These are phyloP conservation scores for Colletotrichum melonis DNA, from an alignment of 2,329 filamentous ascomycete species.

Conservation along the genomic window DNA sequence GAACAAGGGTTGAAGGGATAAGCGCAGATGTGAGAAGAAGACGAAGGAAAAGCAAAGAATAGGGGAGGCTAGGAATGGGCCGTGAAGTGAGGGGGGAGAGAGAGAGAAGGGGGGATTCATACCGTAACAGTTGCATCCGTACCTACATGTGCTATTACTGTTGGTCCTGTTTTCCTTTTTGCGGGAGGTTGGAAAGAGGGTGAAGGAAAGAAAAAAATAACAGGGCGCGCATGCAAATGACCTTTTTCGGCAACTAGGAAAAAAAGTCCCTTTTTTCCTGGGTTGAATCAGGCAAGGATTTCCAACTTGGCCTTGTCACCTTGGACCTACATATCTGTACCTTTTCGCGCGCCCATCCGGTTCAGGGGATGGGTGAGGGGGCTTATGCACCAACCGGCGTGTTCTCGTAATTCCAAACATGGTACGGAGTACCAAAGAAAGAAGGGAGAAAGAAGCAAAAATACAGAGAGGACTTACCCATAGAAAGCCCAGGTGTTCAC, in stretches of 20 bases:
- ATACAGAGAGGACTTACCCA: neutral
- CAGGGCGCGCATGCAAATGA: slow-evolving; percentile 11
- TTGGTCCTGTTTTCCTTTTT: neutral
- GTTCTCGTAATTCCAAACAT: slow-evolving; percentile 10
- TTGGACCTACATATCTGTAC: neutral
- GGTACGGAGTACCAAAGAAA: neutral
- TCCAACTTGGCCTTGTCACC: slow-evolving; percentile 13
- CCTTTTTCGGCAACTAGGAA: slow-evolving; percentile 11
- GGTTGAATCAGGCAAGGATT: slow-evolving; percentile 18
- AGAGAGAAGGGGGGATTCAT: neutral
- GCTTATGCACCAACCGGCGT: neutral
- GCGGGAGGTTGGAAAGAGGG: slow-evolving; percentile 5
- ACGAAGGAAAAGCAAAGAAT: neutral
- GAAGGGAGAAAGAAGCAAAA: neutral
- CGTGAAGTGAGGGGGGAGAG: neutral
- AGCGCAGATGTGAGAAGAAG: neutral
- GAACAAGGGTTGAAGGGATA: too few relatives aligned
- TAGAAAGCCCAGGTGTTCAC: neutral
- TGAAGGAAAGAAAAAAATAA: too few relatives aligned
- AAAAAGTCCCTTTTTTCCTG: neutral
- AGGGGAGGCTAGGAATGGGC: neutral
- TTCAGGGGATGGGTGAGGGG: neutral
- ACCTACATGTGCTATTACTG: neutral
- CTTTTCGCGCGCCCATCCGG: slow-evolving; percentile 2
- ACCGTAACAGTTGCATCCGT: neutral